Conservation (phyloP, 352 stramenopile species). For the Phytophthora aleatoria region DNA sequence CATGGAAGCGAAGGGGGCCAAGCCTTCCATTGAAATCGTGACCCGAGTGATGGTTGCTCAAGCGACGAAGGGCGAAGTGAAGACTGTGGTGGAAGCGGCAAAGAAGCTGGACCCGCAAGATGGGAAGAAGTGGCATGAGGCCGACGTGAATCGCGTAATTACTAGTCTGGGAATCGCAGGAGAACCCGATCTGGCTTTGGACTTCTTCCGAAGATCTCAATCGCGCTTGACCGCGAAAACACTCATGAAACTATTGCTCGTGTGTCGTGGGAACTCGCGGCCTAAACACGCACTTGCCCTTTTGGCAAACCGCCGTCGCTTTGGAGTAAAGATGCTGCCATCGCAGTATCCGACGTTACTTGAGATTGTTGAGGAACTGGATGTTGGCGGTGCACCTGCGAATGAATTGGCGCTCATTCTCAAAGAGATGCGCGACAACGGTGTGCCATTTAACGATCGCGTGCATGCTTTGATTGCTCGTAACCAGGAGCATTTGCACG, state of each 20-base stretch:
- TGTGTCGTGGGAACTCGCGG: conserved; percentile 46
- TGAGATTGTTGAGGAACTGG: conserved; percentile 47
- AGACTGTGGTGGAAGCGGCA: conserved; percentile 42
- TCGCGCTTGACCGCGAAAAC: conserved; percentile 51
- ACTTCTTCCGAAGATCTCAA: conserved; percentile 58
- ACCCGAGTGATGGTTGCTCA: conserved; percentile 52
- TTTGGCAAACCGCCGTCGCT: conserved; percentile 59
- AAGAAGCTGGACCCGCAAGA: conserved; percentile 33
- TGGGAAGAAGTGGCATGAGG: conserved; percentile 45
- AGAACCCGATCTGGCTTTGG: conserved; percentile 50
- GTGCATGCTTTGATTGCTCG: conserved; percentile 42
- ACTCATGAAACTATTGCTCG: conserved; percentile 50
- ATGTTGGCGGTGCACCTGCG: conserved; percentile 27
- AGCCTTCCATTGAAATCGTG: conserved; percentile 47
- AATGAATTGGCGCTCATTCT: conserved; percentile 44
- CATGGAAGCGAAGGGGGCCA: conserved; percentile 37
- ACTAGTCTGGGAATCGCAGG: conserved; percentile 46
- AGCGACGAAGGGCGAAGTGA: conserved; percentile 37
- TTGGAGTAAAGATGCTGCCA: conserved; percentile 48
- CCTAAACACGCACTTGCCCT: conserved; percentile 52
- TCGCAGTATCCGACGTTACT: conserved; percentile 48
- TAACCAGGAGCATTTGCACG: conserved; percentile 41
- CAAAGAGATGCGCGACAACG: conserved; percentile 47
- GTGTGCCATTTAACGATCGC: conserved; percentile 31
- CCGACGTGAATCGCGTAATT: conserved; percentile 58